These are phyloP conservation scores for Exophiala xenobiotica DNA, from an alignment of 2,329 filamentous ascomycete genomes.

Conservation along the genomic window DNA sequence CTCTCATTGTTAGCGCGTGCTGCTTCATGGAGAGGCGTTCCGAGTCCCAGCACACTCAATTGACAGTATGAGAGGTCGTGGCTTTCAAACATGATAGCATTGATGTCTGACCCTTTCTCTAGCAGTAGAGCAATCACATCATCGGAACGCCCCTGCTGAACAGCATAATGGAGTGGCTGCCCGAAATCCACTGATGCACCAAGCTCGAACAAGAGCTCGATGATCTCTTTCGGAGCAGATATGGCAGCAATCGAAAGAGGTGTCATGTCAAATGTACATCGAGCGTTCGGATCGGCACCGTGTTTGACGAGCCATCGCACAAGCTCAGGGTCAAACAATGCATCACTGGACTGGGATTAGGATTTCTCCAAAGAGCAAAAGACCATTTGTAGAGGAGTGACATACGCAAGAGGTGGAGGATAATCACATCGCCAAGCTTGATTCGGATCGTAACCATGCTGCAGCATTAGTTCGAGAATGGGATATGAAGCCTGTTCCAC, in stretches of 20 bases:
- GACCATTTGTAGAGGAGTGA: too few species aligned
- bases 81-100: background rate
- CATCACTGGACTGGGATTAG: slow-evolving; percentile 21
- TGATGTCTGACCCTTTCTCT: background rate
- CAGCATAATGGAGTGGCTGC: slow-evolving; percentile 12
- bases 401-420: slow-evolving; percentile 30
- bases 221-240: slow-evolving; percentile 21
- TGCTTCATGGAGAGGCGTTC: background rate
- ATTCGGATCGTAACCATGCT: slow-evolving; percentile 31
- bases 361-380: slow-evolving; percentile 9
- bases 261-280: slow-evolving; percentile 30
- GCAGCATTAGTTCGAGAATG: slow-evolving; percentile 5
- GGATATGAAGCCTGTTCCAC: background rate
- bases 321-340: slow-evolving; percentile 30
- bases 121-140: background rate
- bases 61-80: background rate
- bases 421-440: slow-evolving; percentile 8
- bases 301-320: slow-evolving; percentile 32
- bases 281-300: slow-evolving; percentile 32
- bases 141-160: background rate
- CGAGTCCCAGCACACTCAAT: background rate
- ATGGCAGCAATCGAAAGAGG: slow-evolving; percentile 32
- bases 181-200: slow-evolving; percentile 11
- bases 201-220: slow-evolving; percentile 28
- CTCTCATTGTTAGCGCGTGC: background rate